Percentiles rank a stretch among this genome's conserved stretches.
Conservation (phyloP, 208 protist species). For the Vickermania spadyakhi region DNA sequence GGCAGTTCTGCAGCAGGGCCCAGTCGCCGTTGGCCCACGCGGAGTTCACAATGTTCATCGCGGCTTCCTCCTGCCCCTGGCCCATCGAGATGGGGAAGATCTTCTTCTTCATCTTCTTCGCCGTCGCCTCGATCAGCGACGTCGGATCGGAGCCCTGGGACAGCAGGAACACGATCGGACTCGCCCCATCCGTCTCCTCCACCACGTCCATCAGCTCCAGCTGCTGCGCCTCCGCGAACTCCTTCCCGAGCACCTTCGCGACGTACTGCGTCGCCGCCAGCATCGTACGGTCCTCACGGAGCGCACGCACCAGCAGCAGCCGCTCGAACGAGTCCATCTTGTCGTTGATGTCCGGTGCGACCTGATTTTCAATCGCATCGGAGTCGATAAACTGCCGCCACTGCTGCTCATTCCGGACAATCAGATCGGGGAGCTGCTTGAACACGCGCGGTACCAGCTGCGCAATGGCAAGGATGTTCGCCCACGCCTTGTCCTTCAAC, state of each 20-base stretch:
- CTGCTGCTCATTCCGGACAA: constrained; percentile 86
- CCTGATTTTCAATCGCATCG: constrained; percentile 86
- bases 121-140: constrained; percentile 89
- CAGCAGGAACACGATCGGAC: constrained; percentile 95
- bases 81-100: constrained; percentile 97
- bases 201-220: constrained; percentile 85
- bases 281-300: constrained; percentile 95
- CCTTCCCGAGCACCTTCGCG: constrained; percentile 79
- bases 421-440: constrained; percentile 91
- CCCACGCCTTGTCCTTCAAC: constrained; percentile 95
- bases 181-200: constrained; percentile 80
- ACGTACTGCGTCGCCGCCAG: constrained; percentile 92
- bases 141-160: constrained; percentile 96
- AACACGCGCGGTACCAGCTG: constrained; percentile 86
- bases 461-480: constrained; percentile 90
- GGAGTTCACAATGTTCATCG: constrained; percentile 85
- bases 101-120: constrained; percentile 94
- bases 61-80: constrained; percentile 95
- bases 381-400: constrained; percentile 95
- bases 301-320: constrained; percentile 92
- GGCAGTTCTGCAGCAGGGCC: constrained; percentile 97
- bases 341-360: constrained; percentile 90
- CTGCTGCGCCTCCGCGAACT: constrained; percentile 89
- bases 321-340: constrained; percentile 90
- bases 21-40: constrained; percentile 89